Base-by-base conservation (phyloP, 2,329 filamentous ascomycete species). In the Zasmidium citrigriseum region DNA sequence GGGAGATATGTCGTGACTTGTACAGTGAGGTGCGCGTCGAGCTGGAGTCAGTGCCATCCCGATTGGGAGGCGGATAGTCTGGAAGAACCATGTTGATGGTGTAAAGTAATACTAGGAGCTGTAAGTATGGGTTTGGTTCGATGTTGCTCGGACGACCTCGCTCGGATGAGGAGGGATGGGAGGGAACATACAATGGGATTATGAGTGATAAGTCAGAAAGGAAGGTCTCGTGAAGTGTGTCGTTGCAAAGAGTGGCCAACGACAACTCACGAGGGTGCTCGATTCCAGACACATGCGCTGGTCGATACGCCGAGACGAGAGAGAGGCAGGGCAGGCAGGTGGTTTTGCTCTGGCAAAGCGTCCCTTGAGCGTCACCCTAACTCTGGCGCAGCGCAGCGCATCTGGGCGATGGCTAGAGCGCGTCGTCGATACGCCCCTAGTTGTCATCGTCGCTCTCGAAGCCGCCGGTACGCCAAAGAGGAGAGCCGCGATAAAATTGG, bases 1-100 rank as follows among this genome's bases (percentile, higher is more conserved):
- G 60, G 21, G 70, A 72, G 44, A 72, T 66, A 23, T 72, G 70
- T 49, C 69, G 63, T 14, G 68, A 68, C 41, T 69, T 69, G 65
- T 70, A 69, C n/a, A 66, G 48, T 16, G 68, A 70, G 27, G 60
- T 58, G 25, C 51, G 46, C 16, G 48, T 45, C 16, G 52, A 59
- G 54, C 48, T 57, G 24, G 55, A 23, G 38, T 62, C 60, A 16
- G 58, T 52, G 45, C 45, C 23, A 27, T 62, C 61, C 38, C 56
- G 52, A 27, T 29, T 63, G 44, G 52, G 34, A 20, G 45, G 41
- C 22, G 56, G 22, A 24, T 48, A 47, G 50, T 25, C 45, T 3
- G 44, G 45, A 16, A 54, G 44, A 34, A 29, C 47, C 38, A 58
- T 58, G 44, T 47, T 49, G 22, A 24, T 22, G 24, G 53, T 21